Evolutionary conservation across 2,329 filamentous ascomycete species (phyloP).

Genomic region (Trichoderma endophyticum): DNA sequence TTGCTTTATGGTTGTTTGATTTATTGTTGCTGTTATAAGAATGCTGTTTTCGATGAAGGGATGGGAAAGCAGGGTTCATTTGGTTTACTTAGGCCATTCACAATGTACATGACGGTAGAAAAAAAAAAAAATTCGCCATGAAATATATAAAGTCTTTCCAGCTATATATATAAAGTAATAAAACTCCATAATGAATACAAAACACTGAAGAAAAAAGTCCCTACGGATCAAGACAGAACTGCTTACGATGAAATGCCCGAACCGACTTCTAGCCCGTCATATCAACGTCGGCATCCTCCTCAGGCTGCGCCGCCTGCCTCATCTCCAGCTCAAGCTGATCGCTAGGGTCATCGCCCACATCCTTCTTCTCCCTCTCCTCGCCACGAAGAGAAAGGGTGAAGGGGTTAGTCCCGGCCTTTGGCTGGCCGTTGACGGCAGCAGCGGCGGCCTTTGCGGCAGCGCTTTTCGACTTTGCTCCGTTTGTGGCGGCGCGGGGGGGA

Average conservation of each 20-base stretch:
- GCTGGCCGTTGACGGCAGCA: conserved; percentile 31
- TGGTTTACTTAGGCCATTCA: not conserved
- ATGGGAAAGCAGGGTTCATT: not conserved
- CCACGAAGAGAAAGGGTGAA: conserved; percentile 24
- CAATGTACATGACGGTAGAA: not conserved
- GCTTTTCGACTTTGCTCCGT: conserved; percentile 22
- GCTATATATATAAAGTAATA: not conserved
- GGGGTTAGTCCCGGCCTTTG: conserved; percentile 7
- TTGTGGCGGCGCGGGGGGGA: conserved; percentile 27
- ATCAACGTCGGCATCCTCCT: conserved; percentile 54
- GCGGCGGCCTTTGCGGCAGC: conserved; percentile 11
- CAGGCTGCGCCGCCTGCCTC: conserved; percentile 42
- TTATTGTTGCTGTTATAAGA: not conserved
- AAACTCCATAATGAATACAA: not conserved
- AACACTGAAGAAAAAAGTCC: not conserved
- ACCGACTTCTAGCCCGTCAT: conserved; percentile 53
- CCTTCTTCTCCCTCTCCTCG: conserved; percentile 22
- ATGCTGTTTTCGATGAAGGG: not conserved
- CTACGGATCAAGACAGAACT: not conserved
- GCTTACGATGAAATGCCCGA: not conserved
- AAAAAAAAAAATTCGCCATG: not conserved
- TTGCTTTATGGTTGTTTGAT: not conserved
- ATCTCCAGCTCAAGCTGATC: conserved; percentile 56
- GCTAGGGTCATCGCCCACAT: conserved; percentile 40
- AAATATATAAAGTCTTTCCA: not conserved